Evolutionary conservation across 169 alveolate species (phyloP).

Genomic region (Plasmodium relictum): DNA sequence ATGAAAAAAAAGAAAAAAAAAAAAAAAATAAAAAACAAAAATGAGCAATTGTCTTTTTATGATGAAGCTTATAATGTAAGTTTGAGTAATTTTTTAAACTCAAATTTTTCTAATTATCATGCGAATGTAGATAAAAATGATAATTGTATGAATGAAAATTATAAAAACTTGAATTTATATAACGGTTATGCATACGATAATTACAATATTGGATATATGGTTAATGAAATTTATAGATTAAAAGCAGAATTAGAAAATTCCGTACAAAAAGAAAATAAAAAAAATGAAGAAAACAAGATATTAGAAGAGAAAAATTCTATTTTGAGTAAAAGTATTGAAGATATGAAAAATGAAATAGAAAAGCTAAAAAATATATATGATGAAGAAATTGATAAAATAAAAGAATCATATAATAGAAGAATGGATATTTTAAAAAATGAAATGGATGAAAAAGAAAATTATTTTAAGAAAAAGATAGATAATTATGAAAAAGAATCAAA

Average conservation of each 20-base stretch:
- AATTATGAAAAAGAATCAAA: constrained; percentile 16
- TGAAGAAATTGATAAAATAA: constrained; percentile 45
- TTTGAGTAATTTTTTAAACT: background rate
- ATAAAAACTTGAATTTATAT: background rate
- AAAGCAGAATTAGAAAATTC: constrained; percentile 45
- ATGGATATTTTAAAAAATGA: constrained; percentile 16
- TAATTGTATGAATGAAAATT: background rate
- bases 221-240: constrained; percentile 26
- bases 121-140: background rate
- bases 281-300: constrained; percentile 34
- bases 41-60: background rate
- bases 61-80: constrained; percentile 6
- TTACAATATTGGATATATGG: constrained; percentile 8
- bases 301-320: constrained; percentile 21
- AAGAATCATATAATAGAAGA: constrained; percentile 61
- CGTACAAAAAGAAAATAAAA: constrained; percentile 34
- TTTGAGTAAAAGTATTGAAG: constrained; percentile 33
- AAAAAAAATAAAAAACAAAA: constrained; percentile 13
- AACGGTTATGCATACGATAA: constrained; percentile 2
- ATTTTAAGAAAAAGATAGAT: constrained; percentile 36
- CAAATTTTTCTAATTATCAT: background rate
- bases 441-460: constrained; percentile 44
- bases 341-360: constrained; percentile 55
- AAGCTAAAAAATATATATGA: constrained; percentile 56
- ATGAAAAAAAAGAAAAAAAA: constrained; percentile 23